A percentile compares a stretch with the other conserved stretches of the same genome.
These are phyloP conservation scores for Trichophyton equinum DNA, from an alignment of 2,329 filamentous ascomycete genomes.

Conservation along the genomic window DNA sequence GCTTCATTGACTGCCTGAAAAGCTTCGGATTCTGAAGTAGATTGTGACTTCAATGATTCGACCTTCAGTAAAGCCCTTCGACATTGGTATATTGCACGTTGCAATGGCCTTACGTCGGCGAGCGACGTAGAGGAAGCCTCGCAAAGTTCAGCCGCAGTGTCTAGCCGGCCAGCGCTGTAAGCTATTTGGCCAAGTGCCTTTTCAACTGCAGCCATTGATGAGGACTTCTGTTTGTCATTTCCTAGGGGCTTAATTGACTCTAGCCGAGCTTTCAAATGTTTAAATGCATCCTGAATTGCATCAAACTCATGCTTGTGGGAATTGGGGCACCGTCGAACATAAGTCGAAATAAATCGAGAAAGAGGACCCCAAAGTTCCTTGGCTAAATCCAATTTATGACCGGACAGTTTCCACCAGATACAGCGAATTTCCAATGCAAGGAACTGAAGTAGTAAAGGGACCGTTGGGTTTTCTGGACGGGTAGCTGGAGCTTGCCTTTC, in stretches of 20 bases:
- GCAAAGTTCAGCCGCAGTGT: constrained; percentile 29
- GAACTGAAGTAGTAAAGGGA: constrained; percentile 28
- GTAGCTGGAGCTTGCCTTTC: background rate
- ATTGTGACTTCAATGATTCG: constrained; percentile 20
- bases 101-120: constrained; percentile 22
- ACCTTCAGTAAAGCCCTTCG: constrained; percentile 29
- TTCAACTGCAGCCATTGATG: constrained; percentile 23
- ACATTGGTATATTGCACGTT: constrained; percentile 27
- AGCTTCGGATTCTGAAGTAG: constrained; percentile 14
- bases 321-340: constrained; percentile 23
- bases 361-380: constrained; percentile 35
- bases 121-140: constrained; percentile 22
- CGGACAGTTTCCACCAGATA: constrained; percentile 32
- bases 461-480: constrained; percentile 20
- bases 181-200: constrained; percentile 29
- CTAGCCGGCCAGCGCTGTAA: constrained; percentile 28
- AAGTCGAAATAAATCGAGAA: constrained; percentile 27
- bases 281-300: constrained; percentile 24
- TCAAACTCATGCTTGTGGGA: constrained; percentile 29
- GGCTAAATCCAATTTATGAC: constrained; percentile 29
- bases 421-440: constrained; percentile 30
- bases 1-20: constrained; percentile 24
- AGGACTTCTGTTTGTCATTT: constrained; percentile 14
- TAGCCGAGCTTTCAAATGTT: constrained; percentile 24
- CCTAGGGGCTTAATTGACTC: constrained; percentile 19